Conservation (phyloP, 352 stramenopile species). For the Pythium coloratum region DNA sequence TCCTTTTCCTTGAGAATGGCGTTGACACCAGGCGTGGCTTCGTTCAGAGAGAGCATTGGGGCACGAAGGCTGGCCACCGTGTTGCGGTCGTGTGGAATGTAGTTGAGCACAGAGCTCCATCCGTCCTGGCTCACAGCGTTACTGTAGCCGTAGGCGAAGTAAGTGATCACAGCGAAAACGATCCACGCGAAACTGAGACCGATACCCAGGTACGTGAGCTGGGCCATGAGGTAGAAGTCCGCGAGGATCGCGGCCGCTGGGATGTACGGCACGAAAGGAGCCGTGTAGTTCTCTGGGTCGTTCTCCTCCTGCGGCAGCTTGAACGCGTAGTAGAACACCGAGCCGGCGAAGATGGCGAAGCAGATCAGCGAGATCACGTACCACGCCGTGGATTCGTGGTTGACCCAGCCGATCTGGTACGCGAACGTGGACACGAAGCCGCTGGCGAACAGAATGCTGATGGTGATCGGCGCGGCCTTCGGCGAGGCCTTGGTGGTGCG, state of each 20-base stretch:
- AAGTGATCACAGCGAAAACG: slow-evolving; percentile 56
- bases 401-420: slow-evolving; percentile 70
- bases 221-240: slow-evolving; percentile 70
- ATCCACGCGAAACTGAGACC: slow-evolving; percentile 42
- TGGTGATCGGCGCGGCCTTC: slow-evolving; percentile 12
- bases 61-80: slow-evolving; percentile 24
- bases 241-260: slow-evolving; percentile 52
- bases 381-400: slow-evolving; percentile 35
- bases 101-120: slow-evolving; percentile 57
- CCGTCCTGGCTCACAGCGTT: slow-evolving; percentile 56
- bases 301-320: slow-evolving; percentile 61
- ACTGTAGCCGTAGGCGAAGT: slow-evolving; percentile 76
- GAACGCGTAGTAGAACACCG: slow-evolving; percentile 40
- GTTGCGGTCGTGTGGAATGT: slow-evolving; percentile 39
- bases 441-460: slow-evolving; percentile 31
- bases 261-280: slow-evolving; percentile 69
- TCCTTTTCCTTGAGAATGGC: slow-evolving; percentile 37
- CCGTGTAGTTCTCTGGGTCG: slow-evolving; percentile 44
- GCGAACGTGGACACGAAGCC: slow-evolving; percentile 49
- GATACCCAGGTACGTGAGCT: slow-evolving; percentile 37
- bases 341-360: slow-evolving; percentile 43
- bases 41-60: slow-evolving; percentile 61
- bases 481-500: slow-evolving; percentile 57
- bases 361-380: slow-evolving; percentile 48
- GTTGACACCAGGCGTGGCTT: slow-evolving; percentile 28